Evolutionary conservation across 768 basidiomycete genomes (phyloP), one percentile per base, ranked within the genome.

Genomic region (Panellus pusillus): DNA sequence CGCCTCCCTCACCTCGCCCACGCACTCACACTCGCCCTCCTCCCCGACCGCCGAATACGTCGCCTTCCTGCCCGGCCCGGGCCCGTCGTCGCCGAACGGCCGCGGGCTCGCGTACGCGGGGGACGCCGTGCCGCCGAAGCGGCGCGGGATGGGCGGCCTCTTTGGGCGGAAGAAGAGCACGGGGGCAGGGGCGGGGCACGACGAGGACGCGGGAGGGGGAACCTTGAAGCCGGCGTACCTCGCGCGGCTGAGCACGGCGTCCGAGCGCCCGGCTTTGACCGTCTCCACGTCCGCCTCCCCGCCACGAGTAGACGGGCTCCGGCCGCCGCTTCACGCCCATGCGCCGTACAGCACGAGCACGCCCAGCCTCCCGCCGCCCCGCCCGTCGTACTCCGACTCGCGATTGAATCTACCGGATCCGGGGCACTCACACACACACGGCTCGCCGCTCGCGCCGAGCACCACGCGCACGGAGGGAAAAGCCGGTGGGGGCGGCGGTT

Each of bases 81-180:
- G 43, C 20, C 58, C 58, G 7, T 60, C 58, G 0, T 48, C 50
- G 1, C 58, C 58, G 1, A 60, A 60, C 24, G 58, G 58, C 1
- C 40, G 54, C 36, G 47, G 45, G 15, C 18, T 59, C n/a, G 58
- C 58, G 11, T 59, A 55, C 18, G 58, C 58, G 4, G 58, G 53
- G 28, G 52, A 54, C 28, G 40, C 46, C 24, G 8, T 17, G 9
- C 29, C 27, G 19, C 35, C 37, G 28, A 38, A 44, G 1, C 19
- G 44, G 4, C 18, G 52, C 28, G 44, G 45, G 0, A 35, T 54
- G 2, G 58, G 54, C 1, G 58, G 54, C 0, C 45, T 60, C n/a
- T 60, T 60, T 8, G 58, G 58, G 5, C 46, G 58, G 6, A 59
- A 60, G 44, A 31, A 49, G 11, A 55, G 50, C 31, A n/a, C n/a